These are phyloP conservation scores for Rhynchospora pubera DNA, from an alignment of 176 grass and related monocot genomes.

Conservation along the genomic window DNA sequence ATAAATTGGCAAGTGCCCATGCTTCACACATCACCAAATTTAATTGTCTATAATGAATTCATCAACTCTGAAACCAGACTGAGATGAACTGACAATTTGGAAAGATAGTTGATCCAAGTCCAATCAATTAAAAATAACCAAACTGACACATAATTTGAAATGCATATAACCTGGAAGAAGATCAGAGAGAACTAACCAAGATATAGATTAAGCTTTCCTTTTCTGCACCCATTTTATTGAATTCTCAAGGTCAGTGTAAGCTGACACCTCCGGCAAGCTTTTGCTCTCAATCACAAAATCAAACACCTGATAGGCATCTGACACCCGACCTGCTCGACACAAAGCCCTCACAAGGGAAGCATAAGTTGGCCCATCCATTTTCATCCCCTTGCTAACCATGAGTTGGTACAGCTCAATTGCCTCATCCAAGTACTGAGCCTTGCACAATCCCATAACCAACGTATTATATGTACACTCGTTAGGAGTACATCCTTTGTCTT, in stretches of 20 bases:
- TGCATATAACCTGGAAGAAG: not conserved
- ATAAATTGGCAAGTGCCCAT: not conserved
- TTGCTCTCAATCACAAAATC: constrained; percentile 68
- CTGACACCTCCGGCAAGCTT: constrained; percentile 40
- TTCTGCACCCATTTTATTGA: constrained; percentile 59
- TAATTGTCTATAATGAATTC: not conserved
- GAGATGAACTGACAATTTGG: not conserved
- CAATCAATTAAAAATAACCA: not conserved
- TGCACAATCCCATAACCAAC: constrained; percentile 78
- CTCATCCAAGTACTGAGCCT: constrained; percentile 63
- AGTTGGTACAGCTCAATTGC: constrained; percentile 47
- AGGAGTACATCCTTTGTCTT: constrained; percentile 50
- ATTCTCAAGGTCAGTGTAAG: constrained; percentile 58
- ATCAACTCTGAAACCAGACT: not conserved
- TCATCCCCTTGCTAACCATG: constrained; percentile 49
- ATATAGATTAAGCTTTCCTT: constrained; percentile 30
- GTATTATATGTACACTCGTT: constrained; percentile 81
- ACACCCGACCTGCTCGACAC: constrained; percentile 44
- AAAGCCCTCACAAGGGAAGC: constrained; percentile 51
- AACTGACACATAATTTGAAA: not conserved
- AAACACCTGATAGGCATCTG: constrained; percentile 61
- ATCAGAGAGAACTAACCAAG: not conserved
- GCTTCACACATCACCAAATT: not conserved
- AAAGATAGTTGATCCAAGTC: not conserved
- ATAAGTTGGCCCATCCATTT: constrained; percentile 58